Evolutionary conservation across 202 grass and related monocot species (phyloP).

Genomic region (Dendrocalamus latiflorus): DNA sequence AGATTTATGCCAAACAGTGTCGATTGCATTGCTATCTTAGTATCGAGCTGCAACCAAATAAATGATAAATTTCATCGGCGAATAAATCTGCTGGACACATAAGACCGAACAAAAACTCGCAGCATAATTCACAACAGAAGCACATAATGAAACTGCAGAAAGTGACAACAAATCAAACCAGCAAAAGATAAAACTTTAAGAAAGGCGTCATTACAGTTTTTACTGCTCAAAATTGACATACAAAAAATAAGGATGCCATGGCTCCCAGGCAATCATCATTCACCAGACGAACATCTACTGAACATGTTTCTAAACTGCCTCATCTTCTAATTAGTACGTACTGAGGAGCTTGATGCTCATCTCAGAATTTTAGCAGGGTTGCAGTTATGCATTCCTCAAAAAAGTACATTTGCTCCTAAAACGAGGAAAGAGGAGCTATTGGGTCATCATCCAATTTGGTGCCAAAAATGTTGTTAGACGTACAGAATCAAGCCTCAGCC

Average conservation of each 20-base stretch:
- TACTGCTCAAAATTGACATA: background rate
- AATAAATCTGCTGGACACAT: background rate
- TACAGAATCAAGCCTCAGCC: slow-evolving; percentile 16
- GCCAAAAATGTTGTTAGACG: background rate
- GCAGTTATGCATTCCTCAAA: background rate
- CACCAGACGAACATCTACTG: background rate
- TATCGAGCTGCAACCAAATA: background rate
- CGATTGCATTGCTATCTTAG: background rate
- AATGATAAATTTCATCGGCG: background rate
- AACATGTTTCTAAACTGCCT: background rate
- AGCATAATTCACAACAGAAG: background rate
- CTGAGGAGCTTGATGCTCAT: background rate
- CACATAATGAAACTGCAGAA: background rate
- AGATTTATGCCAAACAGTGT: background rate
- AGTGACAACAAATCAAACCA: background rate
- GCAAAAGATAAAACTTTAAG: background rate
- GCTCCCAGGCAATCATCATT: background rate
- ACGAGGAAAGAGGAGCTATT: background rate
- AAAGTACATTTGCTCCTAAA: background rate
- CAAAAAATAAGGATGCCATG: background rate
- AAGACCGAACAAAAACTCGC: background rate
- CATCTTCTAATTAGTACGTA: background rate
- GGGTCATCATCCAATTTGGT: background rate
- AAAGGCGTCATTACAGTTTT: background rate
- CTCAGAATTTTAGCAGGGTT: background rate